Evolutionary conservation across 2,329 filamentous ascomycete species (phyloP), one percentile per base, ranked within the genome.

Genomic region (Aureobasidium sp.): DNA sequence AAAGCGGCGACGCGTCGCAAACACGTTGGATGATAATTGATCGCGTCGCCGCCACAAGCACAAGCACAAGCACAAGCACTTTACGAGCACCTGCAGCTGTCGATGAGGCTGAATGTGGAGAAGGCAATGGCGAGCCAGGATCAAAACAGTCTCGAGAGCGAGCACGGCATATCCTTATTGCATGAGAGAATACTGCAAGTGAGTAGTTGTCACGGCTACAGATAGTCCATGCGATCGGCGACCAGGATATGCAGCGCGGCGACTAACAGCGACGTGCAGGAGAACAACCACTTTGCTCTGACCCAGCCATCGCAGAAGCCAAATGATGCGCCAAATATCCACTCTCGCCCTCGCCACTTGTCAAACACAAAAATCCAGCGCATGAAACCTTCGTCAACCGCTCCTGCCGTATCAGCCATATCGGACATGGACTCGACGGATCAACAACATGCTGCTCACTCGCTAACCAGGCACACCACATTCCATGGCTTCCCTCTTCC

Each of bases 401-500:
- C 64, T 24, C 63, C 63, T n/a, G 60, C 63, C n/a, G 62, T 56
- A 12, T 43, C 63, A 17, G 17, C 47, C 15, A 50, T 56, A n/a
- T 20, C 53, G 15, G 55, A 20, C 27, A 48, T 66, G 37, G 61
- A 66, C 27, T 44, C 47, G 10, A 32, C 63, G 2, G 55, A 56
- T 15, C 43, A 27, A 27, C 59, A 61, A 13, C n/a, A 57, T 36
- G 41, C 50, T 36, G 26, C 63, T 29, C 59, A 55, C 5, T 46
- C 46, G 20, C 48, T 66, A 51, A 65, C 59, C n/a, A 68, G 66
- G 41, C 66, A 69, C 20, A 64, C 61, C 27, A 76, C 74, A 37
- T 79, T 78, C 64, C 61, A 67, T 27, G 74, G 69, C 37, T 74
- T 69, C 51, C 66, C 65, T 17, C 71, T 72, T 55, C 65, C 65